Evolutionary conservation across 2,329 filamentous ascomycete genomes (phyloP), one percentile per base, ranked within the genome.

Genomic region (Cercospora sojina): DNA sequence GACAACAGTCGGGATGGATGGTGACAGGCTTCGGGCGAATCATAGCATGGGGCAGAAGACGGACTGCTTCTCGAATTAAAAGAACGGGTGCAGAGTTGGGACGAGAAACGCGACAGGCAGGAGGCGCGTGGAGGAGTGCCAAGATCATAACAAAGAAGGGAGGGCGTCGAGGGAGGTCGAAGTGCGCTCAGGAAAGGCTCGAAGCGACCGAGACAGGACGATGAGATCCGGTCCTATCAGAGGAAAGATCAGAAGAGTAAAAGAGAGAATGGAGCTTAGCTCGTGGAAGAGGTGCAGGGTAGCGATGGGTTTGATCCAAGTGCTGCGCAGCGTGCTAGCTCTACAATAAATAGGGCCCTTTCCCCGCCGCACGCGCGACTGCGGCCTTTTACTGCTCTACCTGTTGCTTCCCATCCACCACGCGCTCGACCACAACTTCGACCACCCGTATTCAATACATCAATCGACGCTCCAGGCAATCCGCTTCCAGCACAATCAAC

Each of bases 391-490:
- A 49, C 43, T 49, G 43, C 43, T 55, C 51, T 55, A 55, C 35
- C 58, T 43, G 43, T 51, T 62, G 59, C 59, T 61, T 51, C 23
- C 23, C 59, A 32, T 20, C 29, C 32, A 25, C 59, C 49, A 32
- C 27, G 25, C 47, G 38, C 43, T 62, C 47, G 51, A 27, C 51
- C 51, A 27, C 59, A 6, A 62, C 59, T 9, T 27, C 13, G 20
- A 18, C 18, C 12, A 27, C 47, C 3, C 59, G 20, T 62, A 55
- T 62, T 20, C 43, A 5, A 41, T 59, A 43, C 64, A 64, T 68
- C 70, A 62, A 62, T 68, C 70, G 65, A 70, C 51, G 59, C 66
- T 61, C 64, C 68, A 25, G 51, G n/a, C 62, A 62, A n/a, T 53
- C 64, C 12, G 32, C 67, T 67, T 64, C 58, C 49, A 41, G 29